phyloP scores from a whole-genome alignment of 176 grass and related monocot species.

The Metroxylon sagu region DNA sequence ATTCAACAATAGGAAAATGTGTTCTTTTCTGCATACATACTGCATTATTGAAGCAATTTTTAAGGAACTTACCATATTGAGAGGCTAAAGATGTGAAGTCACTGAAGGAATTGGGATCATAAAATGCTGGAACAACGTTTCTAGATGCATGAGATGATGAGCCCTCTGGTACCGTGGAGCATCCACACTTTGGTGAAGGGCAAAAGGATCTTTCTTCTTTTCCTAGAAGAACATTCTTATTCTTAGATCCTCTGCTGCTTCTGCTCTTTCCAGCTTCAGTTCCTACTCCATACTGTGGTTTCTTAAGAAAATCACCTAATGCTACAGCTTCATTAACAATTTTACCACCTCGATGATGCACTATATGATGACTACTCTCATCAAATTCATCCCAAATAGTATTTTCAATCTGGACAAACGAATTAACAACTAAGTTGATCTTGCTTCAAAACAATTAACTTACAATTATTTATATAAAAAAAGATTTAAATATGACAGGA shows the following conservation, averaged over 20 bases:
- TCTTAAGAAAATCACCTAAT: constrained; percentile 1
- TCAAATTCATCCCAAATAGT: constrained; percentile 12
- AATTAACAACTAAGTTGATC: neutral
- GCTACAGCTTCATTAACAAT: neutral
- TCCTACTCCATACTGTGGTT: neutral
- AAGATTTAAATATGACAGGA: no score
- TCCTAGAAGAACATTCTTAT: neutral
- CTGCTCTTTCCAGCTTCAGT: neutral
- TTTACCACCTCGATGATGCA: constrained; percentile 12
- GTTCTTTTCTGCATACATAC: neutral
- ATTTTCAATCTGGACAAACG: constrained; percentile 1
- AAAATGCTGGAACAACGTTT: neutral
- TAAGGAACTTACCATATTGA: neutral
- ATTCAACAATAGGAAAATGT: neutral
- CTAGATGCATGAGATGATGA: neutral
- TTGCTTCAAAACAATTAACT: no score
- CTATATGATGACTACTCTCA: neutral
- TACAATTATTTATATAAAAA: no score
- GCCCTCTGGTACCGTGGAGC: neutral
- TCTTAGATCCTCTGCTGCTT: neutral
- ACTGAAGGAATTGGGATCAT: neutral
- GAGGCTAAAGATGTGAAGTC: neutral
- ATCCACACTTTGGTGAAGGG: neutral
- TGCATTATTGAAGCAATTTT: constrained; percentile 6
- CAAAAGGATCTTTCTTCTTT: neutral